These are phyloP conservation scores for Fusarium xylarioides DNA, from an alignment of 2,329 filamentous ascomycete genomes.

Conservation along the genomic window DNA sequence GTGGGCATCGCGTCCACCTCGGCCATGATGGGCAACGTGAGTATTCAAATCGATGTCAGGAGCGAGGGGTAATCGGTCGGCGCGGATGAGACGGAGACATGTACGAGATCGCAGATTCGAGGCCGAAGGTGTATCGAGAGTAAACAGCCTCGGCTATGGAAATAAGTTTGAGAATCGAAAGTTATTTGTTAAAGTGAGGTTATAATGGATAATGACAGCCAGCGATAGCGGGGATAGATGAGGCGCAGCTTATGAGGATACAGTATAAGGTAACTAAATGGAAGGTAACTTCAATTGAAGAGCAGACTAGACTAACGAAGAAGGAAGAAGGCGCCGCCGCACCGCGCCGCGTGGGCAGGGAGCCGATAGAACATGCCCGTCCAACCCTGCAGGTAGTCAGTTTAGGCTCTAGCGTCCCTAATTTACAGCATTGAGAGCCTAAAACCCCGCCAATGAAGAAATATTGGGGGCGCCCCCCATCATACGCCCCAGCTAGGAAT, in stretches of 20 bases:
- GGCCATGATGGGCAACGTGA: constrained; percentile 66
- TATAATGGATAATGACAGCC: constrained; percentile 10
- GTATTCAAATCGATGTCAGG: constrained; percentile 28
- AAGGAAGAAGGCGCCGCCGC: constrained; percentile 5
- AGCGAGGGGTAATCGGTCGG: constrained; percentile 27
- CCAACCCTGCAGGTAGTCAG: constrained; percentile 21
- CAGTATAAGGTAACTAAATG: not conserved
- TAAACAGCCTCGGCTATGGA: not conserved
- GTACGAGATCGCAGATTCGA: constrained; percentile 21
- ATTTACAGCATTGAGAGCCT: constrained; percentile 29
- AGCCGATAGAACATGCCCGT: constrained; percentile 7
- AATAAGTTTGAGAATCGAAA: not conserved
- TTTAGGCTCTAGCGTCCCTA: constrained; percentile 33
- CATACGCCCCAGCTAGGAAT: not conserved
- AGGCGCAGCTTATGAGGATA: constrained; percentile 33
- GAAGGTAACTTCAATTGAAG: not conserved
- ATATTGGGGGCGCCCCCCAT: constrained; percentile 11
- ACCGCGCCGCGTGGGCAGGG: constrained; percentile 14
- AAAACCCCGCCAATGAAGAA: constrained; percentile 40
- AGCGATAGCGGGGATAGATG: constrained; percentile 25
- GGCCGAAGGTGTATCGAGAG: not conserved
- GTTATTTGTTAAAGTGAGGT: constrained; percentile 16
- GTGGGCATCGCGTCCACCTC: constrained; percentile 84
- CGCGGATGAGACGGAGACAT: constrained; percentile 35
- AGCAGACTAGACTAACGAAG: not conserved